phyloP scores from a whole-genome alignment of 1,139 yeast genomes.

The Sugiyamaella pinicola region DNA sequence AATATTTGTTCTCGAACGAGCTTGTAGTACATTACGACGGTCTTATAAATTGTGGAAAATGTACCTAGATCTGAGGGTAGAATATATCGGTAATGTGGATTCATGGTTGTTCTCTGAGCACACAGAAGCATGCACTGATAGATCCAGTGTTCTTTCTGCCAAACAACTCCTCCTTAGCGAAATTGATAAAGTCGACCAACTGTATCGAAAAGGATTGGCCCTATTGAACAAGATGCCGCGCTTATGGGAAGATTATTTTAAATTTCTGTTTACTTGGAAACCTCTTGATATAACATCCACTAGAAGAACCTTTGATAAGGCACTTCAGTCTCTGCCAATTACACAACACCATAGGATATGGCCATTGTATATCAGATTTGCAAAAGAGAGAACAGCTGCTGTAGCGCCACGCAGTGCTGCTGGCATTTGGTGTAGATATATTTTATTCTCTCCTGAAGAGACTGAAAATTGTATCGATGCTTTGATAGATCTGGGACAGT shows the following conservation, averaged over 20 bases:
- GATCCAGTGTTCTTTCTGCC: slow-evolving; percentile 32
- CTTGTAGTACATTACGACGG: slow-evolving; percentile 51
- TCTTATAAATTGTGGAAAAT: slow-evolving; percentile 59
- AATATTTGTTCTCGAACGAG: slow-evolving; percentile 56
- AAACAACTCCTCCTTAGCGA: neutral
- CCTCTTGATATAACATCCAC: slow-evolving; percentile 48
- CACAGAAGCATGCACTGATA: slow-evolving; percentile 11
- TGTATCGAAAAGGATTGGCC: slow-evolving; percentile 53
- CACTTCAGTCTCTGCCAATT: slow-evolving; percentile 54
- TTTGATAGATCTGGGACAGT: slow-evolving; percentile 35
- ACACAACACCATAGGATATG: slow-evolving; percentile 62
- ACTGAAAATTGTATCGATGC: slow-evolving; percentile 40
- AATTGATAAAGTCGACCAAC: slow-evolving; percentile 28
- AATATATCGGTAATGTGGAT: slow-evolving; percentile 27
- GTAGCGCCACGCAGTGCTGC: slow-evolving; percentile 52
- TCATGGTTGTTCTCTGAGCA: slow-evolving; percentile 2
- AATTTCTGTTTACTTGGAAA: slow-evolving; percentile 47
- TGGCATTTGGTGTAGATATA: slow-evolving; percentile 50
- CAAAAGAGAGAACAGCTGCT: slow-evolving; percentile 39
- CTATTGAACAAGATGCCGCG: slow-evolving; percentile 50
- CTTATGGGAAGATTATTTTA: slow-evolving; percentile 60
- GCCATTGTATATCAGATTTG: slow-evolving; percentile 59
- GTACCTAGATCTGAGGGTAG: slow-evolving; percentile 52
- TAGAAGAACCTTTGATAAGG: slow-evolving; percentile 54
- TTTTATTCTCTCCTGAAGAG: slow-evolving; percentile 46